These are phyloP conservation scores for Amanita inopinata DNA, from an alignment of 768 basidiomycete genomes.

Conservation along the genomic window DNA sequence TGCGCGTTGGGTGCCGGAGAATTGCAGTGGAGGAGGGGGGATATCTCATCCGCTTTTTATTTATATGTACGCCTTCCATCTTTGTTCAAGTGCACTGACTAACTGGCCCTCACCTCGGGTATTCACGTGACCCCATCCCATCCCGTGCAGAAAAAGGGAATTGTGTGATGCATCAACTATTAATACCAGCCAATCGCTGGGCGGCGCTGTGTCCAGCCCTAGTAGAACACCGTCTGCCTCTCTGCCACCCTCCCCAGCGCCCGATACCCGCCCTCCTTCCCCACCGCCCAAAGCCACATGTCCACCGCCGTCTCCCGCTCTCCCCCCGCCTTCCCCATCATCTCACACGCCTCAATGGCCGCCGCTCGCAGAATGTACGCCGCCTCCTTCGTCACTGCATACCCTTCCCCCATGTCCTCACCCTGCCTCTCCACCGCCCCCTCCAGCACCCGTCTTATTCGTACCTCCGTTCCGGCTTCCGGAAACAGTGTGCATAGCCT, in stretches of 20 bases:
- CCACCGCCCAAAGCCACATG: conserved; percentile 76
- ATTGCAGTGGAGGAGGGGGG: neutral
- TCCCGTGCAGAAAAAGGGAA: too few species aligned
- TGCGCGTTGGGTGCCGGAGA: neutral
- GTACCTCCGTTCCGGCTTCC: conserved; percentile 28
- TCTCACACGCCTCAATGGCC: conserved; percentile 70
- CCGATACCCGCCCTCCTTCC: conserved; percentile 66
- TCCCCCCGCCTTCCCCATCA: conserved; percentile 30
- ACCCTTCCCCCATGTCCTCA: conserved; percentile 28
- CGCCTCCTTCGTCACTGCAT: conserved; percentile 47
- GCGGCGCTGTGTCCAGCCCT: neutral
- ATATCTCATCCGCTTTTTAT: neutral
- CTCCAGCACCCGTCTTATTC: conserved; percentile 32
- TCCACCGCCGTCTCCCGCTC: conserved; percentile 55
- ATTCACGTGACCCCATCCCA: too few species aligned
- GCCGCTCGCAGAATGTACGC: conserved; percentile 71
- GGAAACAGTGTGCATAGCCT: conserved; percentile 40
- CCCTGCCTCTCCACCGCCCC: conserved; percentile 12
- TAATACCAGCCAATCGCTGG: neutral
- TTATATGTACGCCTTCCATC: too few species aligned
- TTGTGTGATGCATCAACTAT: neutral
- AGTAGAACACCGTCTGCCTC: conserved; percentile 64
- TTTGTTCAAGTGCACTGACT: too few species aligned
- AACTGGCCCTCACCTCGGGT: too few species aligned
- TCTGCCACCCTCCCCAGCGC: conserved; percentile 57